Base-by-base conservation (phyloP, 805 yeast species). In the Teunomyces panamensis region DNA sequence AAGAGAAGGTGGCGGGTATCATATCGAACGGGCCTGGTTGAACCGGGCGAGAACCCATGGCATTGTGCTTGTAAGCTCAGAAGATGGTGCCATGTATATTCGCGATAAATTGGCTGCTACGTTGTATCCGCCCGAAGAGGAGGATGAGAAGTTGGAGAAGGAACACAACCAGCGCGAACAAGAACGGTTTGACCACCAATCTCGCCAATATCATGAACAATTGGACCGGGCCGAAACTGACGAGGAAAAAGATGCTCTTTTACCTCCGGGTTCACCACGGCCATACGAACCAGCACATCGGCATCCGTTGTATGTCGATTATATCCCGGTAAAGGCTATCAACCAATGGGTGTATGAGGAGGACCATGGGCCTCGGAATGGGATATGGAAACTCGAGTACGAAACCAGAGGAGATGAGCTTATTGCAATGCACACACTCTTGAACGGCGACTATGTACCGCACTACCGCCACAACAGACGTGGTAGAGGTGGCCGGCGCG, bases 291-390 rank as follows among this genome's bases (percentile, higher is more conserved):
- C 42, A 2, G 50, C 45, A 4, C 56, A 50, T 27, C 55, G 68
- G 51, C 58, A 55, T 42, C 61, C 62, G 8, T 49, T 74, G 30
- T 74, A 57, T 53, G 67, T 72, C 36, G 79, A 75, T 51, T 75
- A 58, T 52, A 67, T 75, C 35, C 78, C 78, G 0, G 77, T 73
- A 17, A 69, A 71, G 50, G 77, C 76, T 13, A 64, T 73, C 3
- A 70, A 69, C 46, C 65, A 64, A 36, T 75, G 79, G 78, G 71
- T 74, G 11, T 76, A 64, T 52, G 77, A 74, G 55, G 80, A 75
- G 49, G 71, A 67, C 45, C 60, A 58, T 35, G 75, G 74, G 9
- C 78, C 80, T 9, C 56, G 58, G 35, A 70, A 74, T 55, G 79
- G 77, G 1, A 56, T 71, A 42, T 75, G 80, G 79, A 66, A 66